Evolutionary conservation across 2,329 filamentous ascomycete species (phyloP), one percentile per base, ranked within the genome.

Genomic region (Aspergillus brasiliensis): DNA sequence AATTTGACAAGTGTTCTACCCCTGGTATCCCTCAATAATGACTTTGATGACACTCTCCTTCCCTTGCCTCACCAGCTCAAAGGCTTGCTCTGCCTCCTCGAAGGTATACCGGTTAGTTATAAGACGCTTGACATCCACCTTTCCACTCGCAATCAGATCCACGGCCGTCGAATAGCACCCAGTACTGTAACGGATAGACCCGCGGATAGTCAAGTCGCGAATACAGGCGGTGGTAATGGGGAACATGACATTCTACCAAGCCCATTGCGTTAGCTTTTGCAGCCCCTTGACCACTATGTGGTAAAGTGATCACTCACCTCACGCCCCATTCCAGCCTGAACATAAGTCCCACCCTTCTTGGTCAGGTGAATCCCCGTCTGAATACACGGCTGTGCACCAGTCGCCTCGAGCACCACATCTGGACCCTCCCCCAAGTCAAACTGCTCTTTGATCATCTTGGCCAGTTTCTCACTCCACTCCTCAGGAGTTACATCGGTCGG

Each of bases 241-340:
- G 56, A 84, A 84, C 0, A 77, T 67, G 11, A 85, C 77, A 51
- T 81, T 82, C 73, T 77, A 60, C 11, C n/a, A n/a, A n/a, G n/a
- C n/a, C n/a, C n/a, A n/a, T n/a, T n/a, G n/a, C n/a, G n/a, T n/a
- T n/a, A n/a, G n/a, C n/a, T n/a, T n/a, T n/a, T n/a, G n/a, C n/a
- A n/a, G n/a, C n/a, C n/a, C n/a, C n/a, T n/a, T n/a, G n/a, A n/a
- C n/a, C n/a, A n/a, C n/a, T n/a, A n/a, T n/a, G n/a, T n/a, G n/a
- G n/a, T n/a, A n/a, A n/a, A n/a, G n/a, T n/a, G n/a, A n/a, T n/a
- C n/a, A 21, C 57, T 64, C 56, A 75, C 73, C 66, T 81, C 78
- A 25, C 74, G 76, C 1, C 81, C 82, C 79, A 84, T 82, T 1
- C 83, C 83, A 1, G 78, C 82, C 62, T 85, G 82, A 1, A 84